Evolutionary conservation across 2,329 filamentous ascomycete species (phyloP), one percentile per base, ranked within the genome.

Genomic region (Alternaria triticina): DNA sequence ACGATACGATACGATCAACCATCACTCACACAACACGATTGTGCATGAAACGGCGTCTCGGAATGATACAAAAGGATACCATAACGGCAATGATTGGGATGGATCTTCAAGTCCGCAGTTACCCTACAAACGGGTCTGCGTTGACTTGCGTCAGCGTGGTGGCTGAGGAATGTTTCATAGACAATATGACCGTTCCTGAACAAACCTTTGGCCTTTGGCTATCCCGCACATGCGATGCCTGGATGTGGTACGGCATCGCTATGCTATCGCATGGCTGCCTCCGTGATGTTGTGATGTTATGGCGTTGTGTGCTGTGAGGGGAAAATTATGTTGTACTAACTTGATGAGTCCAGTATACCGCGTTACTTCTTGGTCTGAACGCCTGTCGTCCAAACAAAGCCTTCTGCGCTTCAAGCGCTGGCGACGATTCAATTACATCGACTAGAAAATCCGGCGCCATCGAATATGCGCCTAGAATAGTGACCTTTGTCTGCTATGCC

Each of bases 171-270:
- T 83, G 70, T 79, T 76, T 71, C 72, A 77, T 81, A 79, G 68
- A 73, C 75, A 78, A 82, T 77, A 73, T 79, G 81, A 79, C 77
- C 81, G 82, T 84, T 83, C 83, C 83, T 84, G 82, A 85, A 85
- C 81, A 82, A 79, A 84, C 82, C 83, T 67, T 59, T 30, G 55
- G 55, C 51, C 20, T 25, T 62, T 46, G 57, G 55, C 22, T 23
- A 6, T 27, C 10, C 46, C 47, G 25, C 23, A 17, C 30, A 33
- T 22, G 47, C 27, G 5, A 51, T 33, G 47, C 25, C 9, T 33
- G 47, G 11, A 15, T 9, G 30, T 51, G 47, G 47, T 1, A 33
- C 20, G 47, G 47, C 20, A 36, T 33, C 12, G 47, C 17, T 17
- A 8, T 13, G 47, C 47, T 33, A 33, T 51, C 27, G 36, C n/a